phyloP scores from a whole-genome alignment of 2,329 filamentous ascomycete species.

The Podosphaera fusca region DNA sequence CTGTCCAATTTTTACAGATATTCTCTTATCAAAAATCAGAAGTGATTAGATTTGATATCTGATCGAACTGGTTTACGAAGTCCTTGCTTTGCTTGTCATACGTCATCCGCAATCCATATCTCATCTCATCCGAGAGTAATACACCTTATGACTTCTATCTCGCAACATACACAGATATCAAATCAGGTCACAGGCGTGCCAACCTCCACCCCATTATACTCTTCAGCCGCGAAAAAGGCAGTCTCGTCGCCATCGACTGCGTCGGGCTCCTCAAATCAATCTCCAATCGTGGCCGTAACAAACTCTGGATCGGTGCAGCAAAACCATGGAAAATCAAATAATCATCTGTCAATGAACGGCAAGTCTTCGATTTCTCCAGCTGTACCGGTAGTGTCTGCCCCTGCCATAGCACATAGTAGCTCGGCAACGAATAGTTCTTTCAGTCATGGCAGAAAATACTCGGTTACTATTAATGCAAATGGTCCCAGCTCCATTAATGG shows the following conservation, averaged over 20 bases:
- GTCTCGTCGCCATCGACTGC: slow-evolving; percentile 36
- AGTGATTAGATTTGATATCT: slow-evolving; percentile 11
- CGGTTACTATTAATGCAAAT: slow-evolving; percentile 75
- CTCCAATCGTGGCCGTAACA: slow-evolving; percentile 31
- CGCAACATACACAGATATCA: slow-evolving; percentile 14
- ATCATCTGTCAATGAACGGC: slow-evolving; percentile 68
- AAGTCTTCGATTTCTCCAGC: slow-evolving; percentile 48
- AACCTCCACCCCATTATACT: slow-evolving; percentile 36
- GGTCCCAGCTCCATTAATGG: slow-evolving; percentile 61
- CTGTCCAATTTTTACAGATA: slow-evolving; percentile 7
- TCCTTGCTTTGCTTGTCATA: slow-evolving; percentile 9
- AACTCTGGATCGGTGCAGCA: slow-evolving; percentile 27
- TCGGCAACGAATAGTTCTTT: slow-evolving; percentile 44
- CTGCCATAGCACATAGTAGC: slow-evolving; percentile 38
- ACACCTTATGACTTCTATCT: slow-evolving; percentile 17
- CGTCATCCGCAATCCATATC: slow-evolving; percentile 13
- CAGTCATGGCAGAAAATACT: slow-evolving; percentile 67
- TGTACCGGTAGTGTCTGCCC: slow-evolving; percentile 33
- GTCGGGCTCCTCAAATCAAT: slow-evolving; percentile 30
- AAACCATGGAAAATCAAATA: slow-evolving; percentile 39
- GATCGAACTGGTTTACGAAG: slow-evolving; percentile 12
- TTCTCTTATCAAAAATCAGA: slow-evolving; percentile 4
- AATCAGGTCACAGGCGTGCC: slow-evolving; percentile 31
- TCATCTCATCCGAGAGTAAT: slow-evolving; percentile 11
- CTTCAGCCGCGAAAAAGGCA: slow-evolving; percentile 43